Evolutionary conservation across 148 eudicot species (phyloP).

Genomic region (Chenopodium formosanum): DNA sequence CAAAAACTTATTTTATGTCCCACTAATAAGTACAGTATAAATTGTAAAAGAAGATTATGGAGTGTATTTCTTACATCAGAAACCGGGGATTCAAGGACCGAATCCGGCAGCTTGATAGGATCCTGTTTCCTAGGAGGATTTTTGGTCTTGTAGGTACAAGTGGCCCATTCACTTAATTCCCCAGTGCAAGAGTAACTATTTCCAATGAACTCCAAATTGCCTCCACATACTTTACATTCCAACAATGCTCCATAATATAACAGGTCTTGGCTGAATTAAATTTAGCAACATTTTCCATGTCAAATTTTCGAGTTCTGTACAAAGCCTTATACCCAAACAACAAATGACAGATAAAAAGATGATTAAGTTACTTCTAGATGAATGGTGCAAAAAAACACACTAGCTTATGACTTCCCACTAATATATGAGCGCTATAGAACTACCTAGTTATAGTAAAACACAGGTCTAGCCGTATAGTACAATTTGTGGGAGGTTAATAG

Average conservation of each 20-base stretch:
- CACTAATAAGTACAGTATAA: too few relatives aligned
- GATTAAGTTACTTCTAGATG: neutral
- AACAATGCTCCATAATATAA: constrained; percentile 66
- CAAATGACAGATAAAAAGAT: neutral
- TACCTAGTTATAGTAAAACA: too few relatives aligned
- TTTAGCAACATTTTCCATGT: neutral
- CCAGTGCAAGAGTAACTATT: constrained; percentile 54
- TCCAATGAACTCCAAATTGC: constrained; percentile 48
- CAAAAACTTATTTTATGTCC: too few relatives aligned
- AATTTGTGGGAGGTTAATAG: too few relatives aligned
- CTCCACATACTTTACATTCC: constrained; percentile 59
- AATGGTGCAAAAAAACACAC: neutral
- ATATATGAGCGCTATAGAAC: too few relatives aligned
- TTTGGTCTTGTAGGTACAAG: constrained; percentile 57
- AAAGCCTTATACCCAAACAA: neutral
- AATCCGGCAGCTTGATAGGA: constrained; percentile 54
- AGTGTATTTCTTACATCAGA: constrained; percentile 43
- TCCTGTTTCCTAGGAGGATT: constrained; percentile 55
- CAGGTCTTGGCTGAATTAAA: constrained; percentile 55
- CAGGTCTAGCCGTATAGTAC: too few relatives aligned
- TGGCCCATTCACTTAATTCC: constrained; percentile 70
- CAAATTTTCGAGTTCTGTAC: neutral
- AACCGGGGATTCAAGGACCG: constrained; percentile 44
- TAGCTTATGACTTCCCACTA: too few relatives aligned
- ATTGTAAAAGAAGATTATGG: too few relatives aligned